A percentile compares a stretch with the other conserved stretches of the same genome.
phyloP scores from a whole-genome alignment of 257 asterid species.

The Solanum appendiculatum region DNA sequence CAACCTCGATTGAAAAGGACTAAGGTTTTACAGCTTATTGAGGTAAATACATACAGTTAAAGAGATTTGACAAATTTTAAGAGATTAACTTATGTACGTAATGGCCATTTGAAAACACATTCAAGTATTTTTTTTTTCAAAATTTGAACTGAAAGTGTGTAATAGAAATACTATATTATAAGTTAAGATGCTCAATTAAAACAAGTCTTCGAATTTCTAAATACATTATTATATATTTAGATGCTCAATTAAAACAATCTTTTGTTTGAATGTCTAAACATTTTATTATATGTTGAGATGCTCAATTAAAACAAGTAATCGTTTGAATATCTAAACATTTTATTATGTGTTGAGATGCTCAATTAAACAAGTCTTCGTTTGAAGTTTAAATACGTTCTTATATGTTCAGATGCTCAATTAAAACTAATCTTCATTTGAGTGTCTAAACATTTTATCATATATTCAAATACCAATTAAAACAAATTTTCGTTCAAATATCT shows the following conservation, averaged over 20 bases:
- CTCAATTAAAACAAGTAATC: background rate
- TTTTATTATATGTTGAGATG: no score
- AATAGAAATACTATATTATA: background rate
- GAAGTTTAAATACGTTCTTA: no score
- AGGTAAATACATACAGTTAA: background rate
- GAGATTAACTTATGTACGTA: background rate
- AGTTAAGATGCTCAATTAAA: background rate
- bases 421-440: background rate
- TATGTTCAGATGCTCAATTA: background rate
- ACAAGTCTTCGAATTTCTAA: background rate
- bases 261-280: no score
- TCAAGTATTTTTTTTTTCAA: background rate
- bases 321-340: background rate
- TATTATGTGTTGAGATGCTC: background rate
- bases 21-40: background rate
- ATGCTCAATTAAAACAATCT: no score
- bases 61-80: background rate
- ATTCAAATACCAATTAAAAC: background rate
- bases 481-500: background rate
- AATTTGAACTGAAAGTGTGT: background rate
- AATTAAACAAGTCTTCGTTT: background rate
- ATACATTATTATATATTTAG: background rate
- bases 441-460: background rate
- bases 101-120: background rate
- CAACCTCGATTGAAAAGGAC: background rate